Conservation (phyloP, 2,329 filamentous ascomycete genomes). For the Lachnellula arida region DNA sequence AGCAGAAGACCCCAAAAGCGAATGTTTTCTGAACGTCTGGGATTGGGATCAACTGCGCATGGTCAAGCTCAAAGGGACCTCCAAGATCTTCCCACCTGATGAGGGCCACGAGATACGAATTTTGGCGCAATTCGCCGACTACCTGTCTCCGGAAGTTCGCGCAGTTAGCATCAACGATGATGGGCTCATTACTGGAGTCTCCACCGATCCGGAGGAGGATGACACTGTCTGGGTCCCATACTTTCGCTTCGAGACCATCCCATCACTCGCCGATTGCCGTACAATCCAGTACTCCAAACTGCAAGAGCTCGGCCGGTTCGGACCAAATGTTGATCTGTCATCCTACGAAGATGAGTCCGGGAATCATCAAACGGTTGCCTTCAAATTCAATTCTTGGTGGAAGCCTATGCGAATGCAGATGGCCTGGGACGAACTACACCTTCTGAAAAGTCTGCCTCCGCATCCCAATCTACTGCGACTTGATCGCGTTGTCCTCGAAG, state of each 20-base stretch:
- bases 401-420: slow-evolving; percentile 9
- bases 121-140: background rate
- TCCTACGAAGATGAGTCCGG: slow-evolving; percentile 8
- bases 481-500: slow-evolving; percentile 34
- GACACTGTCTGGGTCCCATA: background rate
- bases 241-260: slow-evolving; percentile 5
- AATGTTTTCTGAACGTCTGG: slow-evolving; percentile 10
- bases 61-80: slow-evolving; percentile 11
- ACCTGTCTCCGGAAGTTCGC: no score
- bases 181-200: no score
- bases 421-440: slow-evolving; percentile 35
- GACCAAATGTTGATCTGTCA: slow-evolving; percentile 10
- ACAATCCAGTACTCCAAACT: slow-evolving; percentile 11
- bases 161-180: no score
- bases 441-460: slow-evolving; percentile 33
- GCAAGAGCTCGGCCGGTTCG: slow-evolving; percentile 9
- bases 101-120: background rate
- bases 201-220: no score
- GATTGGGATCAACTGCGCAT: slow-evolving; percentile 11
- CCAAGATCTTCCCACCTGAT: slow-evolving; percentile 1
- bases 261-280: slow-evolving; percentile 8
- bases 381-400: slow-evolving; percentile 10
- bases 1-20: slow-evolving; percentile 7
- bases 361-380: slow-evolving; percentile 10
- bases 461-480: slow-evolving; percentile 37